Evolutionary conservation across 2,329 filamentous ascomycete species (phyloP).

Genomic region (Exophiala oligosperma): DNA sequence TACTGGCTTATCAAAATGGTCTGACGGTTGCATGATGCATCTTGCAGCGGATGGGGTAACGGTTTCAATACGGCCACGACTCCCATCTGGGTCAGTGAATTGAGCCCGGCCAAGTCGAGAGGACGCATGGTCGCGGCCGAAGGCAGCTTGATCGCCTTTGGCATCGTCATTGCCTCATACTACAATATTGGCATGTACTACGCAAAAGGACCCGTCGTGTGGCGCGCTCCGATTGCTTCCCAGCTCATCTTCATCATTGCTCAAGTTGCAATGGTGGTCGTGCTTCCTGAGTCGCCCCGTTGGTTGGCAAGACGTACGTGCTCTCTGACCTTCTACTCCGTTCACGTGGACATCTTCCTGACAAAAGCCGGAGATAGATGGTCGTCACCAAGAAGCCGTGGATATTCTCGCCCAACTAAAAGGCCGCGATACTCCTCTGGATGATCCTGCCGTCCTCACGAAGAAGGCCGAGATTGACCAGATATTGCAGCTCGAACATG

Average conservation of each 20-base stretch:
- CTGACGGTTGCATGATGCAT: too few species aligned
- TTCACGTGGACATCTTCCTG: not conserved
- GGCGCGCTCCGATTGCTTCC: slow-evolving; percentile 45
- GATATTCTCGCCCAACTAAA: slow-evolving; percentile 39
- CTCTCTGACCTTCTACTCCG: not conserved
- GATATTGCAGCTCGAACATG: not conserved
- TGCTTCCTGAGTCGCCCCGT: slow-evolving; percentile 50
- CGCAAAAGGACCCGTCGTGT: slow-evolving; percentile 35
- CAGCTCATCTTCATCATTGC: slow-evolving; percentile 44
- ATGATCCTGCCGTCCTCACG: not conserved
- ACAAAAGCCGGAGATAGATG: slow-evolving; percentile 33
- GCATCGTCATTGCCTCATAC: slow-evolving; percentile 49
- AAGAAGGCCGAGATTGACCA: not conserved
- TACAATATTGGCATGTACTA: slow-evolving; percentile 46
- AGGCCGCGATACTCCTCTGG: not conserved
- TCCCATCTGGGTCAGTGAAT: slow-evolving; percentile 48
- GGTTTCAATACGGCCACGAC: slow-evolving; percentile 49
- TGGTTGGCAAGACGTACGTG: slow-evolving; percentile 53
- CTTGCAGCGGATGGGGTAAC: slow-evolving; percentile 46
- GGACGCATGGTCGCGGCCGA: slow-evolving; percentile 28
- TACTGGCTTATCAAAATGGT: not conserved
- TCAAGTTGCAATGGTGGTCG: slow-evolving; percentile 8
- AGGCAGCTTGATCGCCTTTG: slow-evolving; percentile 46
- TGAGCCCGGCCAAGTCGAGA: slow-evolving; percentile 41
- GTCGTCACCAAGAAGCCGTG: slow-evolving; percentile 52